Evolutionary conservation across 345 rosid species (phyloP), one percentile per base, ranked within the genome.

Genomic region (Murraya paniculata): DNA sequence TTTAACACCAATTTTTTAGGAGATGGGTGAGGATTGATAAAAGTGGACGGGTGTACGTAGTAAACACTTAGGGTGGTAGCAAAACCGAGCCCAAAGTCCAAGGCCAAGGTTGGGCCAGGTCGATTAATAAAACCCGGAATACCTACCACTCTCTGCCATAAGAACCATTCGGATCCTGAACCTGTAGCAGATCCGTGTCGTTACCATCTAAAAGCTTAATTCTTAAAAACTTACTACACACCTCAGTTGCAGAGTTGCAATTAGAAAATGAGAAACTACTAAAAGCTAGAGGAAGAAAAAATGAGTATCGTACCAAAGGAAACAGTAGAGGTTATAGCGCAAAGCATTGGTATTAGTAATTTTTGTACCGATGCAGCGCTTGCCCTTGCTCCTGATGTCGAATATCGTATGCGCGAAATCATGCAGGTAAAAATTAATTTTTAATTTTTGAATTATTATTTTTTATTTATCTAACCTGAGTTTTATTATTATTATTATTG

Each of bases 231-330:
- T 0, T 45, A 45, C 50, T 45, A 4, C 50, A 14, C 50, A 11
- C 18, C 3, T 45, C 50, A 45, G 36, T 6, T 6, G 33, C 25
- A 8, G 6, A 8, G 41, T n/a, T 64, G 1, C 45, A 33, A 31
- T 16, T 45, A 45, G 9, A 38, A 31, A 35, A 65, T 21, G 48
- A 36, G 6, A 35, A 35, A 35, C 36, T 48, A 27, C 22, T 69
- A 8, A 24, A 31, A 24, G 9, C 50, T 5, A 55, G 76, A 73
- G 38, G 72, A 57, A 56, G 13, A 9, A 30, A 87, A 74, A 72
- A 93, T 93, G 98, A 94, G 97, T 80, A 89, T 94, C 61, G 95
- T 94, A 41, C 88, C 96, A 13, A 93, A 94, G 85, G 98, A 95
- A 85, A 88, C 95, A 64, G 86, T 92, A 67, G 94, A 93, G 83